A percentile compares a stretch with the other conserved stretches of the same genome.
phyloP scores from a whole-genome alignment of 2,329 filamentous ascomycete species.

The Aspergillus pseudonomiae region DNA sequence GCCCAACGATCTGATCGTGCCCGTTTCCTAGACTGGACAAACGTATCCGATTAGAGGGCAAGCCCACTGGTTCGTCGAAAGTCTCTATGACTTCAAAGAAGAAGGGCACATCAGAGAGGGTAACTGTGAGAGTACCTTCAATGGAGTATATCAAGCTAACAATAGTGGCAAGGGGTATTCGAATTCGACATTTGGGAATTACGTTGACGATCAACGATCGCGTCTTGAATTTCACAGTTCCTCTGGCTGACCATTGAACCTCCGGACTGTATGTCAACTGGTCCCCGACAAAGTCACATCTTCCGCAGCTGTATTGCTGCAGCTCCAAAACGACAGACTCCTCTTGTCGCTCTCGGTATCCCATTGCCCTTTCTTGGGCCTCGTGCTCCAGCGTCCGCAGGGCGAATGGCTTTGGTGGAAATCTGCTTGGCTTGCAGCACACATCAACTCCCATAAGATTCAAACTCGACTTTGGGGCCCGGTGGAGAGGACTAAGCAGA shows the following conservation, averaged over 20 bases:
- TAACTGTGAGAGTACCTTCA: conserved; percentile 49
- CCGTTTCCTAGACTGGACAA: conserved; percentile 7
- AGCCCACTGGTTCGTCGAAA: background rate
- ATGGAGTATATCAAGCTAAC: conserved; percentile 50
- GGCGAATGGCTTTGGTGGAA: conserved; percentile 38
- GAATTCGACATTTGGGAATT: conserved; percentile 38
- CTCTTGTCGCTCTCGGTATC: conserved; percentile 19
- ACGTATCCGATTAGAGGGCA: background rate
- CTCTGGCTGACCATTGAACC: conserved; percentile 16
- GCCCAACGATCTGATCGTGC: conserved; percentile 18
- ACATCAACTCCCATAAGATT: conserved; percentile 24
- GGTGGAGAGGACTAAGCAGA: background rate
- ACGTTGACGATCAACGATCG: conserved; percentile 47
- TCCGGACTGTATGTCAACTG: conserved; percentile 48
- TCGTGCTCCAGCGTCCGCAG: conserved; percentile 40
- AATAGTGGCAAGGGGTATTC: conserved; percentile 56
- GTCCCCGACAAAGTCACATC: conserved; percentile 20
- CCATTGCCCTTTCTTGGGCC: conserved; percentile 26
- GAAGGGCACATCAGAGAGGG: conserved; percentile 57
- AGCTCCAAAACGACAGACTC: conserved; percentile 10
- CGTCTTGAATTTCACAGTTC: conserved; percentile 46
- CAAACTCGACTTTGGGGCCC: conserved; percentile 19
- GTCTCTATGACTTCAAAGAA: conserved; percentile 35
- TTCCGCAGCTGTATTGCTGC: background rate
- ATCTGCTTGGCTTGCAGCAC: conserved; percentile 38